Evolutionary conservation across 805 yeast species (phyloP), one percentile per base, ranked within the genome.

Genomic region (Candida michaelii): DNA sequence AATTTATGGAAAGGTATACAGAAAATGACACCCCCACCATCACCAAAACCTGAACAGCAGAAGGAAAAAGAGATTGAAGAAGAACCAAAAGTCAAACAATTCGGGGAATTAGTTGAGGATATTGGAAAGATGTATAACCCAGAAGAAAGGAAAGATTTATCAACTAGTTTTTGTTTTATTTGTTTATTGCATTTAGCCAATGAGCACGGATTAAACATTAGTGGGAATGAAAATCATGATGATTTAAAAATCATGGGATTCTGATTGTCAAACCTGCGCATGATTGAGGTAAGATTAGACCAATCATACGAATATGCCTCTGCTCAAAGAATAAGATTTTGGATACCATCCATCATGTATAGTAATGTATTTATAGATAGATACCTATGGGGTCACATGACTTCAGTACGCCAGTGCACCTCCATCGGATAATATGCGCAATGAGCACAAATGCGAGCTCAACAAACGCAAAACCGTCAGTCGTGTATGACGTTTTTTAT

Each of bases 131-230:
- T 63, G 58, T 70, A 70, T 47, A 54, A 56, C 13, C 44, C 58
- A 1, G 74, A 69, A 32, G 69, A 69, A 43, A 58, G 64, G 34
- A 69, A 66, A 46, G 76, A 70, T 36, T 50, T 70, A 21, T 67
- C 73, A 11, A 70, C 76, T 18, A 69, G 74, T 61, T 70, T 69
- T 50, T 69, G 73, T 47, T 70, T 70, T 49, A 70, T 70, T 36
- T 70, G 76, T 43, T 55, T 70, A 10, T 50, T 70, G 23, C 76
- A 70, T 49, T 61, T 70, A 49, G 76, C 74, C 17, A 70, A 70
- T 45, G 76, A 70, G 48, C 74, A 70, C 39, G 69, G 72, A 5
- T 54, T 69, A 14, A 46, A 55, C 16, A 62, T 70, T 14, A 45
- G 51, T 14, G 47, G 65, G 13, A 67, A 54, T 37, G 71, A 63